A percentile compares a stretch with the other conserved stretches of the same genome.
Evolutionary conservation across 2,329 filamentous ascomycete genomes (phyloP).

Genomic region (Fusarium sp.): DNA sequence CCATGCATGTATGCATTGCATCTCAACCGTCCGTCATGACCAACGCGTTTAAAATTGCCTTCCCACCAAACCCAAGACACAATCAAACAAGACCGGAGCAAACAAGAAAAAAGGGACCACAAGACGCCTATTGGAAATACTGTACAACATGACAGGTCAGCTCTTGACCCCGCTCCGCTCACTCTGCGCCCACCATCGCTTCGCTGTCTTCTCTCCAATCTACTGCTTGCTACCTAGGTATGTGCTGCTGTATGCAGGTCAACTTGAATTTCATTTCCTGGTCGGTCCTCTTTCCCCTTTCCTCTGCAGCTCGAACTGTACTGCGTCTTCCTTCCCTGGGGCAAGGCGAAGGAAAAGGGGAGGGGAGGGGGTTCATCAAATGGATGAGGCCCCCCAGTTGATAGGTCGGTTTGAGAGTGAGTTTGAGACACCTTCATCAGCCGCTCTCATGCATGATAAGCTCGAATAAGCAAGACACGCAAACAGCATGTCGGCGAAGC

Average conservation of each 20-base stretch:
- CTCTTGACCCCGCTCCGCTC: conserved; percentile 36
- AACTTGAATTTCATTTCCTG: conserved; percentile 24
- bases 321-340: not conserved
- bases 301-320: conserved; percentile 2
- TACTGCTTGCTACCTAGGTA: not conserved
- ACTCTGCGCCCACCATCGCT: conserved; percentile 23
- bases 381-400: not conserved
- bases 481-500: conserved; percentile 14
- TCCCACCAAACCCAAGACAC: conserved; percentile 13
- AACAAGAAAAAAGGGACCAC: conserved; percentile 12
- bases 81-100: conserved; percentile 9
- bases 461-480: conserved; percentile 26
- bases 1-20: not conserved
- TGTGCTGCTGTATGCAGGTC: conserved; percentile 28
- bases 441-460: conserved; percentile 31
- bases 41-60: conserved; percentile 10
- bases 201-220: conserved; percentile 15
- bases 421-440: conserved; percentile 10
- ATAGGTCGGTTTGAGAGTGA: not conserved
- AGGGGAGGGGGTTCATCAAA: not conserved
- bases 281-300: conserved; percentile 15
- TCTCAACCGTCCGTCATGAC: conserved; percentile 27
- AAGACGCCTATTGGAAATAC: conserved; percentile 17
- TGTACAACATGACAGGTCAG: conserved; percentile 39
- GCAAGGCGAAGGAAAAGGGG: not conserved